Conservation (phyloP, 1,284 basidiomycete species). For the Chondrostereum purpureum region DNA sequence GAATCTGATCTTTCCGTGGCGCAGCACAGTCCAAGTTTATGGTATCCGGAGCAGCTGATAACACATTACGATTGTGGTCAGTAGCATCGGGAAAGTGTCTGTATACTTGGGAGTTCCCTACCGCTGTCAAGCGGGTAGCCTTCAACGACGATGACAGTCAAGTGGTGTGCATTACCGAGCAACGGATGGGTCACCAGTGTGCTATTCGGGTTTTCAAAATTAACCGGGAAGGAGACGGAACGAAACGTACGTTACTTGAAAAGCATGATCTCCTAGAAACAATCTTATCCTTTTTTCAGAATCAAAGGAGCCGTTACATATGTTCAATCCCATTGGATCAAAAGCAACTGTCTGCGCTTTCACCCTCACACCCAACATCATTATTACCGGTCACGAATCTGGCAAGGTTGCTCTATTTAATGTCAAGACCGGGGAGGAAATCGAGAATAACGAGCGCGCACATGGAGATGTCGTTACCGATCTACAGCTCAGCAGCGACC, state of each 20-base stretch:
- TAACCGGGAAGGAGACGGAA: slow-evolving; percentile 74
- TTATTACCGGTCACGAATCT: slow-evolving; percentile 93
- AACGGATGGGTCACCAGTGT: slow-evolving; percentile 87
- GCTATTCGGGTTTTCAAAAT: slow-evolving; percentile 88
- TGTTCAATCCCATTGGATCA: slow-evolving; percentile 87
- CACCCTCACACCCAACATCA: slow-evolving; percentile 70
- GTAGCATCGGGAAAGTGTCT: slow-evolving; percentile 89
- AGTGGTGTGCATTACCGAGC: slow-evolving; percentile 92
- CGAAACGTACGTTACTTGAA: slow-evolving; percentile 50
- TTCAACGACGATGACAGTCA: slow-evolving; percentile 85
- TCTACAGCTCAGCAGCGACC: slow-evolving; percentile 85
- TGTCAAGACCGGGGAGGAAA: slow-evolving; percentile 82
- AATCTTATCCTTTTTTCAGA: slow-evolving; percentile 38
- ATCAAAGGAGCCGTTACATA: slow-evolving; percentile 63
- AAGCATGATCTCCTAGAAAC: slow-evolving; percentile 7
- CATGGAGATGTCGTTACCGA: slow-evolving; percentile 87
- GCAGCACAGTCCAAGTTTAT: slow-evolving; percentile 81
- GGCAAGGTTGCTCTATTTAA: slow-evolving; percentile 93
- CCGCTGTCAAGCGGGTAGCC: slow-evolving; percentile 92
- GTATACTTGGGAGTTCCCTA: slow-evolving; percentile 95
- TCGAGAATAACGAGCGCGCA: slow-evolving; percentile 74
- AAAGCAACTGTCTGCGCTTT: slow-evolving; percentile 96
- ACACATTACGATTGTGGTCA: slow-evolving; percentile 88
- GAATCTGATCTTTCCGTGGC: slow-evolving; percentile 3
- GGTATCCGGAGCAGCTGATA: slow-evolving; percentile 87